These are phyloP conservation scores for Clausena lansium DNA, from an alignment of 345 rosid species.

Conservation along the genomic window DNA sequence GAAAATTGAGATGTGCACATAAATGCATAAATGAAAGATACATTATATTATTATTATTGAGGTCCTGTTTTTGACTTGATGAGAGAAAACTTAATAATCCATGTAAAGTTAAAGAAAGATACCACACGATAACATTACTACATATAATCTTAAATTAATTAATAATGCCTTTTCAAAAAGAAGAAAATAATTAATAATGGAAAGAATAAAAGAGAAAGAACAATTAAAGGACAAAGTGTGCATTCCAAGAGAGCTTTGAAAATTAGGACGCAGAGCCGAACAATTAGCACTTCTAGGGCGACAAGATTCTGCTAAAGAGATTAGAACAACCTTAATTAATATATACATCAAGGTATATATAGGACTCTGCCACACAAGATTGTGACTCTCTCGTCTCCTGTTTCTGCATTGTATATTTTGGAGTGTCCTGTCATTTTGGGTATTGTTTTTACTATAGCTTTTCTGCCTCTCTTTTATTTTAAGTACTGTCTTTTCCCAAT, in stretches of 20 bases:
- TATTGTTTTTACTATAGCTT: not conserved
- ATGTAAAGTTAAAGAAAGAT: not conserved
- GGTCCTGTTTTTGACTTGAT: not conserved
- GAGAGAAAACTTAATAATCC: not conserved
- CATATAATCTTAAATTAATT: not conserved
- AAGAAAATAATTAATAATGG: not conserved
- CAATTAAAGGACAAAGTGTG: conserved; percentile 22
- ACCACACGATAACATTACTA: not conserved
- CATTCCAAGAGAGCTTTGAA: conserved; percentile 13
- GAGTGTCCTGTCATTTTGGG: not conserved
- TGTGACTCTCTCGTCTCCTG: not conserved
- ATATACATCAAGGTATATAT: no score
- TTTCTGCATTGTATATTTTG: not conserved
- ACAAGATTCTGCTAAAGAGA: not conserved
- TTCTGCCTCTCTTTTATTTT: not conserved
- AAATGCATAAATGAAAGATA: no score
- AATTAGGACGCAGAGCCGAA: not conserved
- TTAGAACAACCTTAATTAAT: not conserved
- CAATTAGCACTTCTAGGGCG: not conserved
- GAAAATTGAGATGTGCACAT: no score
- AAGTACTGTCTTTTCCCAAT: conserved; percentile 20
- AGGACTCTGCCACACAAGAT: not conserved
- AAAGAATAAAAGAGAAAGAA: not conserved
- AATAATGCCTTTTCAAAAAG: no score
- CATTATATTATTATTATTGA: no score